phyloP scores from a whole-genome alignment of 306 rosid species.

The Amphicarpaea edgeworthii region DNA sequence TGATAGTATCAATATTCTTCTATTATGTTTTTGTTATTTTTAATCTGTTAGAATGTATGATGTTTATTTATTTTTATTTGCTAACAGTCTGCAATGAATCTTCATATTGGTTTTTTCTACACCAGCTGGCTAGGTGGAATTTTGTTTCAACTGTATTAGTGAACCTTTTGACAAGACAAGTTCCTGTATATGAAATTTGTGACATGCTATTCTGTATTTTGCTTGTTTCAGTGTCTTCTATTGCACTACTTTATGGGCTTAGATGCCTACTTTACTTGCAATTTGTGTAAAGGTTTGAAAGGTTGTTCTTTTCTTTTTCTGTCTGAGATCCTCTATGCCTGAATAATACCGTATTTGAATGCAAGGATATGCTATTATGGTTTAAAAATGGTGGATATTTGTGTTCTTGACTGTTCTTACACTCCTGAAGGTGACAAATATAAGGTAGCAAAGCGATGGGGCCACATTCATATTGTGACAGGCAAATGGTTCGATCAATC shows the following conservation, averaged over 20 bases:
- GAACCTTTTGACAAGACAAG: constrained; percentile 19
- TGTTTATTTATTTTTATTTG: constrained; percentile 1
- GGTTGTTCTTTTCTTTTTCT: constrained; percentile 25
- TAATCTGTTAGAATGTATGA: constrained; percentile 11
- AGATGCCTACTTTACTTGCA: neutral
- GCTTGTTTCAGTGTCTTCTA: constrained; percentile 23
- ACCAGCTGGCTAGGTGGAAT: constrained; percentile 8
- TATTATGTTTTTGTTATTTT: constrained; percentile 5
- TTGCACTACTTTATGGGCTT: constrained; percentile 32
- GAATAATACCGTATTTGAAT: constrained; percentile 12
- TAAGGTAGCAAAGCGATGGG: constrained; percentile 90
- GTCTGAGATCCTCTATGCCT: constrained; percentile 9
- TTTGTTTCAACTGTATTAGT: constrained; percentile 23
- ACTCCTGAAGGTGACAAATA: constrained; percentile 96
- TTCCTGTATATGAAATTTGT: neutral
- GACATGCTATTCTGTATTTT: constrained; percentile 3
- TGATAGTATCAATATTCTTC: constrained; percentile 14
- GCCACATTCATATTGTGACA: constrained; percentile 75
- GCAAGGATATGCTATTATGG: constrained; percentile 12
- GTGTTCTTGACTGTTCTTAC: constrained; percentile 79
- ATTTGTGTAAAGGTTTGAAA: constrained; percentile 32
- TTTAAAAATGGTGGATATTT: constrained; percentile 43
- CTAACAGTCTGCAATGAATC: neutral
- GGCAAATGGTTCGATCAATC: constrained; percentile 93
- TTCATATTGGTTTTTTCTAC: constrained; percentile 20